A percentile compares a stretch with the other conserved stretches of the same genome.
Conservation (phyloP, 805 yeast genomes). For the Teunomyces atbi region DNA sequence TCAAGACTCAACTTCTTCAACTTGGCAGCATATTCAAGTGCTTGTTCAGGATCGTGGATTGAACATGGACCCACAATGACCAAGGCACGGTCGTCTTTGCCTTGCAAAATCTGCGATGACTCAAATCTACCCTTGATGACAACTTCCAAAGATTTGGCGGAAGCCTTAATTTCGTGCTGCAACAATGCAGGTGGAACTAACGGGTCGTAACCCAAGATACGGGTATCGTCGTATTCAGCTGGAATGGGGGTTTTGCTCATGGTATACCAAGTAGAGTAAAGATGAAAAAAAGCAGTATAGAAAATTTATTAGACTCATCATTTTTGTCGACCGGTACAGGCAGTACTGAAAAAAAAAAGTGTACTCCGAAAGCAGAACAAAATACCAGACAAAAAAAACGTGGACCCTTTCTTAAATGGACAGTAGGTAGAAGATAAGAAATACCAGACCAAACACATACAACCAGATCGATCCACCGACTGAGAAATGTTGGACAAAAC, state of each 20-base stretch:
- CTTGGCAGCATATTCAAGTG: slow-evolving; percentile 79
- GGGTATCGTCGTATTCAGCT: slow-evolving; percentile 71
- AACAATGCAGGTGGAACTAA: slow-evolving; percentile 88
- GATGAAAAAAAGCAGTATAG: background rate
- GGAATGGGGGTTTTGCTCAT: slow-evolving; percentile 28
- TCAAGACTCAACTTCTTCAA: slow-evolving; percentile 68
- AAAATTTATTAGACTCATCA: slow-evolving; percentile 1
- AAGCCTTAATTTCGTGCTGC: slow-evolving; percentile 78
- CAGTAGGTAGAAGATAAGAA: too few relatives aligned
- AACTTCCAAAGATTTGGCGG: slow-evolving; percentile 51
- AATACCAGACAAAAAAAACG: too few relatives aligned
- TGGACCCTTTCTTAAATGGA: too few relatives aligned
- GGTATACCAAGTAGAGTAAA: background rate
- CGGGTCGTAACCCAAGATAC: slow-evolving; percentile 90
- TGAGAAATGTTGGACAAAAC: too few relatives aligned
- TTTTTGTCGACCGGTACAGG: background rate
- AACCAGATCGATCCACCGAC: too few relatives aligned
- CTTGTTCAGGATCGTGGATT: slow-evolving; percentile 86
- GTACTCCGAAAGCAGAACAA: background rate
- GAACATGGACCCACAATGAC: slow-evolving; percentile 97
- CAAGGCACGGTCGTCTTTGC: slow-evolving; percentile 77
- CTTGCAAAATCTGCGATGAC: slow-evolving; percentile 69
- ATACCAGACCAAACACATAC: too few relatives aligned
- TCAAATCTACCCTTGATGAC: slow-evolving; percentile 78
- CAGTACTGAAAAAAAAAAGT: background rate